Evolutionary conservation across 495 filamentous ascomycete species (phyloP).

Genomic region (Lophiostoma macrostomum): DNA sequence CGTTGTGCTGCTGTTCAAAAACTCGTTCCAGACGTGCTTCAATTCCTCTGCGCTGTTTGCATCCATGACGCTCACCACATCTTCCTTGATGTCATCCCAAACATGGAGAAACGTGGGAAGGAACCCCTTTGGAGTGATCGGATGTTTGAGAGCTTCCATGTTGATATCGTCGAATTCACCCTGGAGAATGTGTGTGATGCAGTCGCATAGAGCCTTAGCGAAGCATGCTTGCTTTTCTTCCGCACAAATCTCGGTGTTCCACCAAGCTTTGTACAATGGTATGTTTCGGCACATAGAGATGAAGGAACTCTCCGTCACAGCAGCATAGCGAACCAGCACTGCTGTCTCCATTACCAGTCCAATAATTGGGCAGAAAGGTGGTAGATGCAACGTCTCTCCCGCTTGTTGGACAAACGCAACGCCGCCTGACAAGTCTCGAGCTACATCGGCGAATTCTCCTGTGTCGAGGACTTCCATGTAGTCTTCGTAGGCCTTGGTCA

Average conservation of each 20-base stretch:
- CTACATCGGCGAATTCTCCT: neutral
- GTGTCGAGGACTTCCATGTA: neutral
- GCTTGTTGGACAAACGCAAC: neutral
- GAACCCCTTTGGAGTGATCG: neutral
- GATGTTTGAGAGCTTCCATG: neutral
- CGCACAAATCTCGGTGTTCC: neutral
- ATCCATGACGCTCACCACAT: neutral
- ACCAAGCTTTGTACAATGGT: neutral
- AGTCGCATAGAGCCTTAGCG: neutral
- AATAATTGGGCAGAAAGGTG: constrained; percentile 8
- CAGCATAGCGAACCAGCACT: neutral
- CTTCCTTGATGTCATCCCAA: constrained; percentile 8
- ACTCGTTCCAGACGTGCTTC: neutral
- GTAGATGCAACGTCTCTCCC: neutral
- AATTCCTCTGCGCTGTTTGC: neutral
- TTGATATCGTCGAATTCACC: constrained; percentile 5
- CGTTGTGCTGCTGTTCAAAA: neutral
- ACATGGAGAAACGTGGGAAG: neutral
- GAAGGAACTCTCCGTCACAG: neutral
- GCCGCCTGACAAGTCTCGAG: neutral
- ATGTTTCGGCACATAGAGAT: neutral
- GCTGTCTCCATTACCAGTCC: neutral
- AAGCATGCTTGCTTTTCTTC: neutral
- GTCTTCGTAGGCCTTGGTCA: neutral
- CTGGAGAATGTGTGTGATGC: neutral